Evolutionary conservation across 2,329 filamentous ascomycete genomes (phyloP), one percentile per base, ranked within the genome.

Genomic region (Alternaria sp.): DNA sequence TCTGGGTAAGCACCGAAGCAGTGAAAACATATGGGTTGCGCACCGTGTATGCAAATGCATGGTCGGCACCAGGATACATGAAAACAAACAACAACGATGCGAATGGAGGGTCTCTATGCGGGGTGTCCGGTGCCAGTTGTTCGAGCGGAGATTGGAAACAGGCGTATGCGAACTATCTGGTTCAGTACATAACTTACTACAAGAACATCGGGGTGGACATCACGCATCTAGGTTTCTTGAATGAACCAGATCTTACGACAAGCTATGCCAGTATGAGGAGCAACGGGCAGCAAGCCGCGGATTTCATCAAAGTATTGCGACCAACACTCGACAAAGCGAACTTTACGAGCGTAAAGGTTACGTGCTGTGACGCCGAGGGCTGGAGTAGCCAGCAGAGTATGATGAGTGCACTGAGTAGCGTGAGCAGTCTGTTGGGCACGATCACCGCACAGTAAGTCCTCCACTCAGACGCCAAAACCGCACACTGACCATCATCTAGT

Each of bases 1-100:
- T 88, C 11, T 87, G 82, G 80, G 79, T 88, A 25, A 81, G 81
- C 4, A 80, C 86, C 67, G 79, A 86, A 71, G 85, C 85, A 7
- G 71, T 76, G 8, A 72, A 72, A 36, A 74, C 67, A 5, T 81
- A 83, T 57, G 81, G 82, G 4, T 77, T 85, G 5, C 85, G 73
- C 43, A 81, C 74, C 2, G 77, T 85, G 47, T 84, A 85, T 63
- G 82, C 82, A 5, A 81, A 86, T 70, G 83, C 84, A 1, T 86
- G 84, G 84, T 81, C 78, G 45, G 84, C 84, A 1, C 84, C 83
- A 1, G 83, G 82, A 0, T 85, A 81, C 68, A 86, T 86, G 84
- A 85, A 85, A 74, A 85, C 81, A 3, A 85, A 85, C 62, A 73
- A 74, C 15, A 79, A 81, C 59, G 80, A 85, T 47, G 77, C 73